A percentile compares a stretch with the other conserved stretches of the same genome.
These are phyloP conservation scores for Ceratorhiza oryzae-sativae DNA, from an alignment of 1,284 basidiomycete genomes.

Conservation along the genomic window DNA sequence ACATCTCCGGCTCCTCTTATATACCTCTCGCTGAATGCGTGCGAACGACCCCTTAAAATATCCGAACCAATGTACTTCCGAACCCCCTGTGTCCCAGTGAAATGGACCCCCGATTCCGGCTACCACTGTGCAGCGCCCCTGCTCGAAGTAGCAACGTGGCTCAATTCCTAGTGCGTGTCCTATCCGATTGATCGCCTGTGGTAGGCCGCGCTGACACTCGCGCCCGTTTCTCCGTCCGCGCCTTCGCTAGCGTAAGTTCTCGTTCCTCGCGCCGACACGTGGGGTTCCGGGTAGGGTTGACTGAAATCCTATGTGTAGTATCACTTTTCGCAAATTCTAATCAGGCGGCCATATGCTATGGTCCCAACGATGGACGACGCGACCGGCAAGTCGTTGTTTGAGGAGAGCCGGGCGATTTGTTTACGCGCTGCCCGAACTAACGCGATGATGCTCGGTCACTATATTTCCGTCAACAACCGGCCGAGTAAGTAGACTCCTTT, in stretches of 20 bases:
- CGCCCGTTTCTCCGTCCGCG: constrained; percentile 30
- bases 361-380: constrained; percentile 9
- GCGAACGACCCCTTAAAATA: not conserved
- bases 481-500: constrained; percentile 26
- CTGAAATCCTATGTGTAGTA: not conserved
- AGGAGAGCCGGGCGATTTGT: constrained; percentile 24
- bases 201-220: constrained; percentile 18
- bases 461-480: constrained; percentile 18
- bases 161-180: constrained; percentile 33
- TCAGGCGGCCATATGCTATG: constrained; percentile 34
- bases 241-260: constrained; percentile 31
- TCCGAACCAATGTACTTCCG: constrained; percentile 7
- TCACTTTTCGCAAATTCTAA: constrained; percentile 31
- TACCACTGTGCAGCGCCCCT: constrained; percentile 27
- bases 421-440: constrained; percentile 27
- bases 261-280: constrained; percentile 13
- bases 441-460: constrained; percentile 29
- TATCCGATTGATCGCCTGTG: constrained; percentile 29
- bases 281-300: not conserved
- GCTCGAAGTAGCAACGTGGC: constrained; percentile 37
- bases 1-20: not conserved
- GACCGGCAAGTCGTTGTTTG: constrained; percentile 24
- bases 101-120: constrained; percentile 36
- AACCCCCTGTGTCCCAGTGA: constrained; percentile 16
- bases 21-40: constrained; percentile 14